Conservation (phyloP, 305 asterid genomes). For the Fraxinus sp. region DNA sequence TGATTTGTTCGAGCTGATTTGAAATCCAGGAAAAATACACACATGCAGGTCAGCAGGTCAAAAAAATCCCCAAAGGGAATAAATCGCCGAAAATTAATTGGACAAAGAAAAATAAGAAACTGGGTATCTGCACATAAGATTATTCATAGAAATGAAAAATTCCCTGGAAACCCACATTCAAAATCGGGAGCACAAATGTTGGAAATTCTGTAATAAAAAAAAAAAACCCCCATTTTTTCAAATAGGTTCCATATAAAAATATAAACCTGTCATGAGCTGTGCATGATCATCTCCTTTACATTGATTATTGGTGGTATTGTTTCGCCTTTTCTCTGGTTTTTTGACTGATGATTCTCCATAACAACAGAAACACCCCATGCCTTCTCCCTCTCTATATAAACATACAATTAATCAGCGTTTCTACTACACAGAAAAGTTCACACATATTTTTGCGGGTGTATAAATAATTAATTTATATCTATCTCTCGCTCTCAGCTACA, state of each 20-base stretch:
- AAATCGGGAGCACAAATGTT: not conserved
- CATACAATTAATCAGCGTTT: not conserved
- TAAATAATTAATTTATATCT: not conserved
- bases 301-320: constrained; percentile 5
- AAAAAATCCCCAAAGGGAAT: not conserved
- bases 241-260: not conserved
- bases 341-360: constrained; percentile 28
- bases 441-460: not conserved
- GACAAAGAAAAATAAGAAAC: not conserved
- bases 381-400: not conserved
- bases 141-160: not conserved
- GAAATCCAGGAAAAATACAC: not conserved
- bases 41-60: constrained; percentile 7
- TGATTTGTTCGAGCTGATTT: not conserved
- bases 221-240: not conserved
- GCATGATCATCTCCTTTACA: constrained; percentile 18
- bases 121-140: not conserved
- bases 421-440: not conserved
- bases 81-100: not conserved
- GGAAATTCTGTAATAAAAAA: not conserved
- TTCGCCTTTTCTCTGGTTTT: constrained; percentile 21
- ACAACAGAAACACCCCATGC: constrained; percentile 44
- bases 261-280: constrained; percentile 26
- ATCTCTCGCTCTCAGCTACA: not conserved
- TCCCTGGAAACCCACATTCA: not conserved